Evolutionary conservation across 306 rosid species (phyloP).

Genomic region (Begonia fuchsioides): DNA sequence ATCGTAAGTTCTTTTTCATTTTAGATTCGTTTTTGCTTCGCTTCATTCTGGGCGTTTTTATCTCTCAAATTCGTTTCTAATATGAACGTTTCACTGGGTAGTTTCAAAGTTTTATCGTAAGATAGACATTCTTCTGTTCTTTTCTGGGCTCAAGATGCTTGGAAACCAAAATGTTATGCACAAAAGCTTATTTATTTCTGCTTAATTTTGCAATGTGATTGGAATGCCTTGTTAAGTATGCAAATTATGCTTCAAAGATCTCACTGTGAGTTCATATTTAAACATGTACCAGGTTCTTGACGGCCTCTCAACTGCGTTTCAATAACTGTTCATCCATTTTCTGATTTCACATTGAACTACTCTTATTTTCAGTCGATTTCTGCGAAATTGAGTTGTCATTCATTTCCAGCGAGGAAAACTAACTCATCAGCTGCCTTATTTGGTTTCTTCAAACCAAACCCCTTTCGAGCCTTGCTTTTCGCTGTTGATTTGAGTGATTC

Average conservation of each 20-base stretch:
- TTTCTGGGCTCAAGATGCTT: no score
- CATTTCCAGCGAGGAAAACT: constrained; percentile 13
- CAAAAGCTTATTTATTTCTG: no score
- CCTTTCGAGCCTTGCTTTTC: constrained; percentile 19
- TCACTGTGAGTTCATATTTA: constrained; percentile 5
- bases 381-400: constrained; percentile 17
- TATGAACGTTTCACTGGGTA: no score
- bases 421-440: constrained; percentile 11
- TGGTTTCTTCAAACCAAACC: constrained; percentile 19
- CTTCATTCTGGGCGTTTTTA: no score
- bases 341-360: constrained; percentile 22
- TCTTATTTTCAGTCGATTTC: constrained; percentile 10
- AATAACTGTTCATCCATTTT: background rate
- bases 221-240: no score
- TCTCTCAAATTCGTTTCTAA: no score
- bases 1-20: constrained; percentile 17
- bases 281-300: constrained; percentile 30
- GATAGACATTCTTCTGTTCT: no score
- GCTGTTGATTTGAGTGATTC: constrained; percentile 17
- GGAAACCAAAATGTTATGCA: no score
- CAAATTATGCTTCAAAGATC: background rate
- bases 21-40: no score
- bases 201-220: no score
- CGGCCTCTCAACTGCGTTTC: constrained; percentile 20
- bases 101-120: no score